phyloP scores from a whole-genome alignment of 2,329 filamentous ascomycete species.

The Nothophoma quercina region DNA sequence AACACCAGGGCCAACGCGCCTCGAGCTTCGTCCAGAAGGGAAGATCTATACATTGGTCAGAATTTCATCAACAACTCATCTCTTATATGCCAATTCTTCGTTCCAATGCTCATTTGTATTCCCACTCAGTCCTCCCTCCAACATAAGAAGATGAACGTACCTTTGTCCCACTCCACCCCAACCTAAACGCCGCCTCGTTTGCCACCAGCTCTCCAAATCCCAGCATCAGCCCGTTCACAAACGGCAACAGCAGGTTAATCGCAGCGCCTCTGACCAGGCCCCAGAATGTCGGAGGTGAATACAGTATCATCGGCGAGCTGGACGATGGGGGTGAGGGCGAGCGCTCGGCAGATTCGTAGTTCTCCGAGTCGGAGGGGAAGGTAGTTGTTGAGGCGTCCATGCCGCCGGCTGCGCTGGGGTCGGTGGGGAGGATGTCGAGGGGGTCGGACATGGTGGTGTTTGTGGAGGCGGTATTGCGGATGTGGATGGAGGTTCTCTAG shows the following conservation, averaged over 20 bases:
- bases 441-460: slow-evolving; percentile 54
- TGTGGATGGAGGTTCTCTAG: neutral
- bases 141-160: slow-evolving; percentile 60
- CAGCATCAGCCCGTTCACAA: slow-evolving; percentile 97
- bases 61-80: neutral
- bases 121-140: neutral
- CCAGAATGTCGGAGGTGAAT: slow-evolving; percentile 88
- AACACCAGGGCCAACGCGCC: slow-evolving; percentile 80
- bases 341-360: slow-evolving; percentile 74
- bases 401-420: slow-evolving; percentile 67
- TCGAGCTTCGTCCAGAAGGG: slow-evolving; percentile 65
- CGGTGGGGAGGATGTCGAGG: slow-evolving; percentile 50
- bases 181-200: slow-evolving; percentile 89
- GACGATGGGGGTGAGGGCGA: slow-evolving; percentile 66
- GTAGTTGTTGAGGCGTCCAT: slow-evolving; percentile 58
- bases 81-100: too few species aligned
- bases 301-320: slow-evolving; percentile 78
- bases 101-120: too few species aligned
- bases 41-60: slow-evolving; percentile 57
- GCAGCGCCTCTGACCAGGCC: slow-evolving; percentile 84
- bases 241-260: slow-evolving; percentile 94
- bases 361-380: slow-evolving; percentile 83
- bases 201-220: slow-evolving; percentile 97
- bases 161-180: slow-evolving; percentile 95
- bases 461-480: neutral